Evolutionary conservation across 208 protist genomes (phyloP), one percentile per base, ranked within the genome.

Genomic region (Naegleria gruberi): DNA sequence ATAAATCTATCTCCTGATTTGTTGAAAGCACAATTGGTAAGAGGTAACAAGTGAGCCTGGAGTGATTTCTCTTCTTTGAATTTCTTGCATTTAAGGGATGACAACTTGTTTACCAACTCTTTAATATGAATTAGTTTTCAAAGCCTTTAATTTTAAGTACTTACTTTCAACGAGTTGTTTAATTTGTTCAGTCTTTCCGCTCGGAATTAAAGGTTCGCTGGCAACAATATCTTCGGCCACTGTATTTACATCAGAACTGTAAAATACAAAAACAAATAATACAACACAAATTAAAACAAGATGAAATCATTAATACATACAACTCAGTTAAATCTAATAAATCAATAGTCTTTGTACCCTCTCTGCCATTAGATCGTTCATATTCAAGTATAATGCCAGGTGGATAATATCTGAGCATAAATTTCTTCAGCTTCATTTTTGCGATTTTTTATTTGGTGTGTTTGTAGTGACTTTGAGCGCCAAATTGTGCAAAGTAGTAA

Each of bases 21-120:
- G 95, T 99, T 98, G 94, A 99, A 98, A 45, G 96, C 97, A 91
- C 97, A 98, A 94, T 98, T 99, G 37, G 97, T 99, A 77, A 99
- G 92, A 17, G 97, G 97, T 34, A 99, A 94, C 93, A 98, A 96
- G 94, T 99, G 97, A 17, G 96, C 97, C 4, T 95, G 94, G n/a
- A 98, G 94, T 37, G 96, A 96, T 91, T 98, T 97, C 93, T 97
- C 97, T 34, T 98, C 94, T 86, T 96, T 97, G 91, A 98, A 99
- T 81, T 94, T 96, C 73, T 91, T 55, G 8, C 26, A 44, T 42
- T 93, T 89, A 8, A 90, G n/a, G 30, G 90, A 91, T 34, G 90
- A 30, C 1, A 34, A 42, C 37, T 89, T 88, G 43, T 87, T 43
- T 5, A 44, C 84, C 41, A 89, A 88, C 23, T 92, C 45, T 84